These are phyloP conservation scores for Penicillium sp. DNA, from an alignment of 2,329 filamentous ascomycete species.

Conservation along the genomic window DNA sequence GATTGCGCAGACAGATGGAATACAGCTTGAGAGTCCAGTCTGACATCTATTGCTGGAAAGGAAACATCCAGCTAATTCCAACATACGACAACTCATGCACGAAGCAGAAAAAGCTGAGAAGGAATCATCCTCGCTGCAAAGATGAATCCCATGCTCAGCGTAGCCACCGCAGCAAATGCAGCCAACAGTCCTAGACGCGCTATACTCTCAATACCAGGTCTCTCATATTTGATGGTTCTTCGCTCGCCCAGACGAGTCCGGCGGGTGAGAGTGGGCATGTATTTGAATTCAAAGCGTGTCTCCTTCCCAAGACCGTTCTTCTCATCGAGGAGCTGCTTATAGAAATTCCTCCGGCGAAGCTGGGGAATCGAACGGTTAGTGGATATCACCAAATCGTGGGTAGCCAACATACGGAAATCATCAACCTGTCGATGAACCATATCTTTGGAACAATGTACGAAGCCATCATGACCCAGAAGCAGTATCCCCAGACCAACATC, in stretches of 20 bases:
- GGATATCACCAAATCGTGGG: background rate
- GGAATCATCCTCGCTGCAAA: constrained; percentile 16
- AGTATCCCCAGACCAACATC: constrained; percentile 61
- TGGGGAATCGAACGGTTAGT: background rate
- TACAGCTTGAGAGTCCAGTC: background rate
- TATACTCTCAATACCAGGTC: constrained; percentile 26
- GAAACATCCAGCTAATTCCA: background rate
- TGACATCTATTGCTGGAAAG: background rate
- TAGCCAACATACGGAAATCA: constrained; percentile 46
- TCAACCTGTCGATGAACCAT: constrained; percentile 48
- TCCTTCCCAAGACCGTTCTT: constrained; percentile 62
- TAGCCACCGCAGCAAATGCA: constrained; percentile 15
- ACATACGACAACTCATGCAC: background rate
- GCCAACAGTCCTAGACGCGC: constrained; percentile 27
- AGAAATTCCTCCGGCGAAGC: constrained; percentile 52
- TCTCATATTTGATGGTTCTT: constrained; percentile 19
- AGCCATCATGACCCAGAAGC: constrained; percentile 58
- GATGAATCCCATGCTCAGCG: constrained; percentile 11
- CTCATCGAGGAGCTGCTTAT: constrained; percentile 59
- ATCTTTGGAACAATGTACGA: constrained; percentile 49
- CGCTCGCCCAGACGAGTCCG: constrained; percentile 29
- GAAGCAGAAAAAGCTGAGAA: constrained; percentile 8
- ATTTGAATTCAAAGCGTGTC: constrained; percentile 67
- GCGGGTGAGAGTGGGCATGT: constrained; percentile 36
- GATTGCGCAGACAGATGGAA: too few relatives aligned